phyloP scores from a whole-genome alignment of 176 grass and related monocot genomes.

The Ampelocalamus luodianensis region DNA sequence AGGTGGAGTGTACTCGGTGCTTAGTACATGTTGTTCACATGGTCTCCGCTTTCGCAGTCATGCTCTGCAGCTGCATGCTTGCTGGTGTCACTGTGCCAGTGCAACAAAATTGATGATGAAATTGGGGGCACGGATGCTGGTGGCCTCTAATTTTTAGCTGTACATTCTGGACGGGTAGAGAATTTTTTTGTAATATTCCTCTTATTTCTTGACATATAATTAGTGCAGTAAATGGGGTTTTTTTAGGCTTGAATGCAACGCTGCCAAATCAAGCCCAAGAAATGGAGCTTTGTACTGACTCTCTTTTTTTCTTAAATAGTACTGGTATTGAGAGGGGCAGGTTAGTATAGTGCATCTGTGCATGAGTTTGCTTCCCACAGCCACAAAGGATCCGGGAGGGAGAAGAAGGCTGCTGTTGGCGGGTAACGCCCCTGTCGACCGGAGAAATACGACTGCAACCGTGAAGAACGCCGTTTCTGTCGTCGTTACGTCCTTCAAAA shows the following conservation, averaged over 20 bases:
- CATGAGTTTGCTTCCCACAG: not conserved
- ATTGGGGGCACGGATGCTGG: not conserved
- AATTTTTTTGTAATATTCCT: too few species aligned
- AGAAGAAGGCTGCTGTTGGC: constrained; percentile 5
- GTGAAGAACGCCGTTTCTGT: constrained; percentile 24
- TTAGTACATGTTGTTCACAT: not conserved
- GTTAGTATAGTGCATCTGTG: not conserved
- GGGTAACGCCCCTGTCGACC: constrained; percentile 25
- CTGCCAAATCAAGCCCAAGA: not conserved
- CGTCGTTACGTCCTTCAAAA: constrained; percentile 22
- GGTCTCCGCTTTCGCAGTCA: constrained; percentile 35
- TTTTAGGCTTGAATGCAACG: too few species aligned
- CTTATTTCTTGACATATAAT: too few species aligned
- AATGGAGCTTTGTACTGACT: not conserved
- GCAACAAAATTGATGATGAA: constrained; percentile 12
- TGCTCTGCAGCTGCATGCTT: not conserved
- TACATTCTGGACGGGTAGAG: not conserved
- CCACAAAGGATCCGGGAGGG: constrained; percentile 31
- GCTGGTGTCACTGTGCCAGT: constrained; percentile 29
- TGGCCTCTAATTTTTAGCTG: not conserved
- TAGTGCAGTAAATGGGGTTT: too few species aligned
- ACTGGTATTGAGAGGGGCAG: not conserved
- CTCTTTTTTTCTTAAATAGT: too few species aligned
- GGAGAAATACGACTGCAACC: not conserved
- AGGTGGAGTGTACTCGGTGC: not conserved